phyloP scores from a whole-genome alignment of 1,284 basidiomycete species.

The Afroboletus lepidellus region DNA sequence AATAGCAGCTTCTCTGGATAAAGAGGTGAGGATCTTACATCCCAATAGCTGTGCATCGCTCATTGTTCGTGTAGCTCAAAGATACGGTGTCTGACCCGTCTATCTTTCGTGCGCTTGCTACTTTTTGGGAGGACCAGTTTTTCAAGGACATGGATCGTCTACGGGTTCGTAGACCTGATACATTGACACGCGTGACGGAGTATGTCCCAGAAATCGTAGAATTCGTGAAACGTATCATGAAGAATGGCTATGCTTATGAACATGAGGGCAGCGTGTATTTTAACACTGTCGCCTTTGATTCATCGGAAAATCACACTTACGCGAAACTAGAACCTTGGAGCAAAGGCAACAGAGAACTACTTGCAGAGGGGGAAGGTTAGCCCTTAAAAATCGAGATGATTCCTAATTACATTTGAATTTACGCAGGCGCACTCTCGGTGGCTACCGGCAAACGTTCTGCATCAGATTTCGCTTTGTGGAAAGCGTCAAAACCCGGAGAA shows the following conservation, averaged over 20 bases:
- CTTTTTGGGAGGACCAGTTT: conserved; percentile 90
- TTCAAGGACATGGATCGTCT: conserved; percentile 93
- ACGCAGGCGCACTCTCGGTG: conserved; percentile 60
- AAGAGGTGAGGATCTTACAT: conserved; percentile 50
- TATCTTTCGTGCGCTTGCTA: conserved; percentile 82
- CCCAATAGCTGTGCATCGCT: conserved; percentile 2
- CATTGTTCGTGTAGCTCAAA: conserved; percentile 54
- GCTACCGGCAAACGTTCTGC: conserved; percentile 61
- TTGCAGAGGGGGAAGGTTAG: conserved; percentile 92
- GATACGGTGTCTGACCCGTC: conserved; percentile 83
- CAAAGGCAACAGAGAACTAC: conserved; percentile 86
- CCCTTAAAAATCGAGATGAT: conserved; percentile 3
- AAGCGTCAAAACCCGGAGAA: conserved; percentile 96
- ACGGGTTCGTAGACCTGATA: conserved; percentile 85
- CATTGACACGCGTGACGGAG: conserved; percentile 93
- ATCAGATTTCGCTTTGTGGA: conserved; percentile 98
- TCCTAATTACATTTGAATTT: conserved; percentile 3
- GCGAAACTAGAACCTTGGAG: conserved; percentile 97
- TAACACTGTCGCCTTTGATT: conserved; percentile 88
- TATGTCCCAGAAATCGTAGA: conserved; percentile 94
- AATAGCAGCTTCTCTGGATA: conserved; percentile 72
- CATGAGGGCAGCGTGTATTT: conserved; percentile 93
- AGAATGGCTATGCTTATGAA: conserved; percentile 91
- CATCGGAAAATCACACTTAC: conserved; percentile 71
- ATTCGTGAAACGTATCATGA: conserved; percentile 85